phyloP scores from a whole-genome alignment of 345 rosid species.

The Aurinia saxatilis region DNA sequence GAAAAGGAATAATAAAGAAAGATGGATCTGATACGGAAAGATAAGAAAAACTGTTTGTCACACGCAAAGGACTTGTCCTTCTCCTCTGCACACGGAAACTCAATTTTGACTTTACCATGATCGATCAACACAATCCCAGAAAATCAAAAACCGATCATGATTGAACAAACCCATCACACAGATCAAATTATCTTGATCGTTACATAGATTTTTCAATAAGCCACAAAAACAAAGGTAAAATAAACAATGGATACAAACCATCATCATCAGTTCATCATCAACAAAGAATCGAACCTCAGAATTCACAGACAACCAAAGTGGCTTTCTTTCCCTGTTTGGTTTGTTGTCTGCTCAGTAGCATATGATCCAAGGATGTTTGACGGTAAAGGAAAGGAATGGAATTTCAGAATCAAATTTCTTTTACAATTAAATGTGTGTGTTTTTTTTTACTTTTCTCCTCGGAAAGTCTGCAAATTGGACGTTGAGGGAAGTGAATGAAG shows the following conservation, averaged over 20 bases:
- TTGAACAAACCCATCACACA: conserved; percentile 5
- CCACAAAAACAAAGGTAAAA: neutral
- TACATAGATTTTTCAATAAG: conserved; percentile 17
- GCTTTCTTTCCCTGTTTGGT: too few species aligned
- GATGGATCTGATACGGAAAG: too few species aligned
- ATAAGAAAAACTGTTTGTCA: conserved; percentile 15
- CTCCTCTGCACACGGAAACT: conserved; percentile 28
- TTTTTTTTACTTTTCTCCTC: neutral
- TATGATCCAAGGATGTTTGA: conserved; percentile 14
- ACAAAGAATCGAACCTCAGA: conserved; percentile 17
- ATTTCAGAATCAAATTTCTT: too few species aligned
- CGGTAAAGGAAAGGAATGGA: conserved; percentile 14
- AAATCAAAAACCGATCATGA: conserved; percentile 2
- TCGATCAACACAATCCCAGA: conserved; percentile 13
- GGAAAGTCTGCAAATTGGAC: conserved; percentile 21
- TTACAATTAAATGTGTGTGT: too few species aligned
- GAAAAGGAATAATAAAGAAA: neutral
- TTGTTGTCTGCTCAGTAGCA: conserved; percentile 29
- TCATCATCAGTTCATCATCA: conserved; percentile 34
- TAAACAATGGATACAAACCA: conserved; percentile 37
- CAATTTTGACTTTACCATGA: conserved; percentile 19
- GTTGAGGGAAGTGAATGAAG: conserved; percentile 20
- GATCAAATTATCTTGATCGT: neutral
- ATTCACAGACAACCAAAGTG: conserved; percentile 31
- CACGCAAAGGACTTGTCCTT: conserved; percentile 29